Evolutionary conservation across 495 filamentous ascomycete genomes (phyloP).

Genomic region (Melanomma pulvis-pyrius): DNA sequence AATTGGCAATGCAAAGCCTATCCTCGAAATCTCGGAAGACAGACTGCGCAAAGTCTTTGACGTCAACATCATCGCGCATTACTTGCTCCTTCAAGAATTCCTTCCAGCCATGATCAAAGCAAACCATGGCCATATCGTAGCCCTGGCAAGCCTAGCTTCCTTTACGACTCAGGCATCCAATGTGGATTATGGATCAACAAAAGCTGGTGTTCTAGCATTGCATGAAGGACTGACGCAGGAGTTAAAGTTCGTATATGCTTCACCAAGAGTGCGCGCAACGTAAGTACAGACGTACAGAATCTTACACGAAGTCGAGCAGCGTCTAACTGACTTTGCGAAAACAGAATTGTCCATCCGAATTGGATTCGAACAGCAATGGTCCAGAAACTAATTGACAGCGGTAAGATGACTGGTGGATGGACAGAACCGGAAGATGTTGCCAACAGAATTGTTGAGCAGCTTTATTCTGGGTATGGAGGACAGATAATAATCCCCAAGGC

Average conservation of each 20-base stretch:
- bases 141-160: conserved; percentile 57
- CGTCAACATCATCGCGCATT: conserved; percentile 62
- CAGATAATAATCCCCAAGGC: not conserved
- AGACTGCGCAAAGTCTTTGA: conserved; percentile 55
- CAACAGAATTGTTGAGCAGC: not conserved
- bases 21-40: conserved; percentile 51
- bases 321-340: conserved; percentile 10
- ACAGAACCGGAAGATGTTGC: not conserved
- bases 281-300: not conserved
- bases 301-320: not conserved
- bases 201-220: conserved; percentile 58
- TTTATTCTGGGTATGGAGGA: not conserved
- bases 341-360: conserved; percentile 40
- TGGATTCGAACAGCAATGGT: conserved; percentile 37
- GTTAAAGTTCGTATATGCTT: conserved; percentile 29
- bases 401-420: not conserved
- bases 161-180: conserved; percentile 53
- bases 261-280: conserved; percentile 27
- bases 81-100: conserved; percentile 58
- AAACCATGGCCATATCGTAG: conserved; percentile 63
- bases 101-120: conserved; percentile 58
- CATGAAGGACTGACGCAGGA: conserved; percentile 49
- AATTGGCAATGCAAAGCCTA: conserved; percentile 47
- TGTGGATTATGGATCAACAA: conserved; percentile 58
- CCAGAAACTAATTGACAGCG: not conserved